Base-by-base conservation (phyloP, 805 yeast genomes). In the Priceomyces fermenticarens region DNA sequence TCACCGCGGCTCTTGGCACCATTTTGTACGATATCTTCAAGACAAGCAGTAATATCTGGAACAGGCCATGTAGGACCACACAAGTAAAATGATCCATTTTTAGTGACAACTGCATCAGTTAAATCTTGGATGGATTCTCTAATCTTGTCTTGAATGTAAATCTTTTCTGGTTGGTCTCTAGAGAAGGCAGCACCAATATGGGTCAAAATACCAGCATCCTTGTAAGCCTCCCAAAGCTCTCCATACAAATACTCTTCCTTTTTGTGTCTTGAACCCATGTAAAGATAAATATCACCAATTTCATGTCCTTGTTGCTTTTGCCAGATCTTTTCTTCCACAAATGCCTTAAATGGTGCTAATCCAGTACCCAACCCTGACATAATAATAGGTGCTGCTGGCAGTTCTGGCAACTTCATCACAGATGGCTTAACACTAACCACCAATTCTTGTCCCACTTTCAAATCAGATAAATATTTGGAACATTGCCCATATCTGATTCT, bases 1-100 rank as follows among this genome's bases (percentile, higher is more conserved):
- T 52, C 56, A 42, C 93, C 95, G 40, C 71, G 75, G 49, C 70
- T 72, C 39, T 69, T 72, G 17, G 96, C 95, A 48, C 87, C 96
- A 35, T 77, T 75, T 16, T 65, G 63, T 38, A 89, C 75, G 52
- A 91, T 85, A 49, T 88, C 96, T 57, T 85, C 85, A 52, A 91
- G 72, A 54, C 96, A 95, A 33, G 83, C 85, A 39, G 96, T 86
- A 54, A 91, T 86, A 62, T 90, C 97, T 9, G 98, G 97, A 57
- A 91, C 97, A 27, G 98, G 98, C 98, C 98, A 91, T 2, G 97
- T 91, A 32, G 98, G 98, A 47, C 98, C 98, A 80, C 98, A 91
- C 61, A 91, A 75, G 70, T 91, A 91, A 78, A 91, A 91, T 17
- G 89, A 83, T 43, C 98, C 98, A 43, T 83, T 70, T 67, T 89